Evolutionary conservation across 2,329 filamentous ascomycete genomes (phyloP), one percentile per base, ranked within the genome.

Genomic region (Amauroascus verrucosus): DNA sequence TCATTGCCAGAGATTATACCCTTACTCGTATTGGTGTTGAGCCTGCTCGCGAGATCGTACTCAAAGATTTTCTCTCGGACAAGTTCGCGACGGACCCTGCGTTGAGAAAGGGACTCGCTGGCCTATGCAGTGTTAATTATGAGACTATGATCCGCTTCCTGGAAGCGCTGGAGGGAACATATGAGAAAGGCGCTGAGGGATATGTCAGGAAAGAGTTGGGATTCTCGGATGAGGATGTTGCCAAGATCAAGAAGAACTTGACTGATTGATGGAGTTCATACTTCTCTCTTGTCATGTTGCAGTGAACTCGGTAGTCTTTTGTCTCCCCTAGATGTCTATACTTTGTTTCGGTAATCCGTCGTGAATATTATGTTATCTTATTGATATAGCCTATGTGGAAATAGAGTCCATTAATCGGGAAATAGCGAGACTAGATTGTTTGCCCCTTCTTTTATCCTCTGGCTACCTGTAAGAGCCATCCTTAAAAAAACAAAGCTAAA

Each of bases 171-270:
- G 71, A 77, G 38, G 67, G 72, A 28, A 73, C 77, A 56, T 84
- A 80, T 67, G 48, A 54, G 16, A 83, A 83, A 2, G 79, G 82
- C 1, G 75, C 79, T 1, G 82, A 86, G 64, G 67, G 68, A 11
- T 88, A 86, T 67, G 70, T 86, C 56, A 69, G 72, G 51, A 70
- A 77, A 13, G 66, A 77, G 37, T 82, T 82, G 62, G 75, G 80
- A 11, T 63, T 88, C 32, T 74, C 72, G 0, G 71, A 74, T 32
- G 74, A 72, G 6, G 77, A 80, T 56, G 70, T 87, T 51, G 72
- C 73, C 56, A 70, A 64, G 6, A 61, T 61, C 45, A 72, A 71
- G 46, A 67, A 63, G 47, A 80, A 78, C 61, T 61, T 82, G 48
- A 54, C 41, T n/a, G n/a, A n/a, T n/a, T n/a, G n/a, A n/a, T n/a